Evolutionary conservation across 2,329 filamentous ascomycete genomes (phyloP).

Genomic region (Aspergillus hiratsukae): DNA sequence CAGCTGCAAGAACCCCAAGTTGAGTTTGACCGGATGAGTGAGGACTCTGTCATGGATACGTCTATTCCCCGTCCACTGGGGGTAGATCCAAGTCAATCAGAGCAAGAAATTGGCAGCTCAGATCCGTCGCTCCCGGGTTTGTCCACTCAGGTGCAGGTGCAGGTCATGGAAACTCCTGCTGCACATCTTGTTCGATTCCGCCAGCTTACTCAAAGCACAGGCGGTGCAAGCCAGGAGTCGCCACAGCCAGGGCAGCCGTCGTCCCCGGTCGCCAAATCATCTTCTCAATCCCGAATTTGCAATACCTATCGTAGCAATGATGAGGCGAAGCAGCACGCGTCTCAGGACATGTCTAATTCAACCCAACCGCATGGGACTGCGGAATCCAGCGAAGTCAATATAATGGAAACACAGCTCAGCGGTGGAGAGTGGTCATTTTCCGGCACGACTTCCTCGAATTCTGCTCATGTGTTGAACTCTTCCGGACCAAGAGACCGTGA

Average conservation of each 20-base stretch:
- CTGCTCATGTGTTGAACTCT: conserved; percentile 21
- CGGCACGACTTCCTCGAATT: conserved; percentile 11
- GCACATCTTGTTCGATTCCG: conserved; percentile 8
- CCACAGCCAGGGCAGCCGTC: conserved; percentile 12
- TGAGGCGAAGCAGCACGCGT: conserved; percentile 11
- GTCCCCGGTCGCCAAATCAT: conserved; percentile 23
- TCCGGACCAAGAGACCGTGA: conserved; percentile 17
- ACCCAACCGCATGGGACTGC: conserved; percentile 5
- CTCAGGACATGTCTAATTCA: conserved; percentile 12
- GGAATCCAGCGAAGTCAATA: conserved; percentile 7
- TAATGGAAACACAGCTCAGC: conserved; percentile 21
- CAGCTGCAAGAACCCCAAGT: background rate
- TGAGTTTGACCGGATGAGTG: conserved; percentile 21
- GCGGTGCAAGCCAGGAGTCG: background rate
- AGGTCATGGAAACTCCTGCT: conserved; percentile 30
- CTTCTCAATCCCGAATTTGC: conserved; percentile 31
- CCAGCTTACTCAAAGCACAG: background rate
- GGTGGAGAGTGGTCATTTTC: conserved; percentile 14
- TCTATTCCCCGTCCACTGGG: conserved; percentile 30
- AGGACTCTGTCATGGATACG: conserved; percentile 34
- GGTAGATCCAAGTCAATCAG: conserved; percentile 19
- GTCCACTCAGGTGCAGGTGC: conserved; percentile 18
- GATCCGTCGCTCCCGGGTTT: conserved; percentile 16
- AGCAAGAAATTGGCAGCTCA: conserved; percentile 20
- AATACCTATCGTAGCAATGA: conserved; percentile 30